Base-by-base conservation (phyloP, 164 flowering plant genomes). In the Berberis thunbergii region DNA sequence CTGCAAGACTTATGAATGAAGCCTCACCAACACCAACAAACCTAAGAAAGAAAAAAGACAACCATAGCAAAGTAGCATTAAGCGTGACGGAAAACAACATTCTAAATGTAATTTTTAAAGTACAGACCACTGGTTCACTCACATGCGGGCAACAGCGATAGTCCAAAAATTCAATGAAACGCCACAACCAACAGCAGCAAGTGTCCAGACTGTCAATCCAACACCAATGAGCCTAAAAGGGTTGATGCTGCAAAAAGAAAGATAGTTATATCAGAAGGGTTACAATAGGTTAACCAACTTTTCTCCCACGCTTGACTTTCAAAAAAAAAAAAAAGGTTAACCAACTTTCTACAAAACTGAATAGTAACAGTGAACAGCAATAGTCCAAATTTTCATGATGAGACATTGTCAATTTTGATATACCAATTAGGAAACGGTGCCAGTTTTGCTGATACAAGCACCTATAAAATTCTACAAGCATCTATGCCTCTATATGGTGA, bases 11-110 rank as follows among this genome's bases (percentile, higher is more conserved):
- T 57, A 94, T 82, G 67, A 94, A 94, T 64, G 97, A 94, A 59
- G 99, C 99, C 73, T 94, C 99, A 41, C 99, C 99, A 58, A 94
- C 96, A 77, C 99, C 99, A 57, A 94, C 97, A 67, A 94, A 57
- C 98, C 79, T 76, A 55, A 11, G 61, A 45, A 38, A 39, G 45
- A 57, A 38, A 4, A 41, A 40, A 9, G 26, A 26, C 26, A 26
- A 26, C 26, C 26, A 26, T 26, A 26, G 26, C 26, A 52, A 11
- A 26, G 11, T 26, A 52, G 3, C n/a, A 10, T 26, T 52, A 4
- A 2, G n/a, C 1, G 54, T 52, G 2, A 52, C 13, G n/a, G n/a
- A 52, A 12, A 4, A 10, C 4, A 3, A 11, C 4, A 10, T 3
- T 52, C n/a, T 26, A 10, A 26, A 52, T 52, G 10, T 10, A 52